Conservation (phyloP, 768 basidiomycete species). For the Hydnum rufescens region DNA sequence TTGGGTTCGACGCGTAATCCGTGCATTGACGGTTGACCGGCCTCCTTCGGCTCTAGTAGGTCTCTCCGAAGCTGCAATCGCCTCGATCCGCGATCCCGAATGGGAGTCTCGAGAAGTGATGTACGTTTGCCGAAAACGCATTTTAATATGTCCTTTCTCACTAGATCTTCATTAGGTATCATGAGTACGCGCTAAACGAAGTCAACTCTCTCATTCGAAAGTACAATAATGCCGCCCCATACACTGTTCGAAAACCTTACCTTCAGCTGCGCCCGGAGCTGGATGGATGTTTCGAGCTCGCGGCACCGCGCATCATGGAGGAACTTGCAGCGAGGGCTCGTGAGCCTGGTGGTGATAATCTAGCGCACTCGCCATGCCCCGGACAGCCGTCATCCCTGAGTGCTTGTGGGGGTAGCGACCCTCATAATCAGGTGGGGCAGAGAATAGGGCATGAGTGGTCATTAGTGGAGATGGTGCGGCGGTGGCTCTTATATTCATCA, state of each 20-base stretch:
- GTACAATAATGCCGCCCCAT: slow-evolving; percentile 66
- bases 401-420: no score
- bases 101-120: slow-evolving; percentile 50
- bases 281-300: slow-evolving; percentile 23
- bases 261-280: slow-evolving; percentile 40
- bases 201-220: slow-evolving; percentile 57
- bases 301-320: not conserved
- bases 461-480: no score
- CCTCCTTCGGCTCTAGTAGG: slow-evolving; percentile 22
- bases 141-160: not conserved
- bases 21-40: slow-evolving; percentile 31
- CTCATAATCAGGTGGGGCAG: no score
- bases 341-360: no score
- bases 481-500: no score
- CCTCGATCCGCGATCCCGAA: slow-evolving; percentile 34
- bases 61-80: slow-evolving; percentile 16
- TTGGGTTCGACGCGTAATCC: slow-evolving; percentile 57
- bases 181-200: slow-evolving; percentile 45
- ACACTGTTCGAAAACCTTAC: slow-evolving; percentile 47
- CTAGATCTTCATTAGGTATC: slow-evolving; percentile 23
- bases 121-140: not conserved
- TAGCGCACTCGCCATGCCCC: no score
- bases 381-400: no score
- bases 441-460: no score
- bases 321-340: not conserved